Evolutionary conservation across 768 basidiomycete species (phyloP).

Genomic region (Candolleomyces eurysporus): DNA sequence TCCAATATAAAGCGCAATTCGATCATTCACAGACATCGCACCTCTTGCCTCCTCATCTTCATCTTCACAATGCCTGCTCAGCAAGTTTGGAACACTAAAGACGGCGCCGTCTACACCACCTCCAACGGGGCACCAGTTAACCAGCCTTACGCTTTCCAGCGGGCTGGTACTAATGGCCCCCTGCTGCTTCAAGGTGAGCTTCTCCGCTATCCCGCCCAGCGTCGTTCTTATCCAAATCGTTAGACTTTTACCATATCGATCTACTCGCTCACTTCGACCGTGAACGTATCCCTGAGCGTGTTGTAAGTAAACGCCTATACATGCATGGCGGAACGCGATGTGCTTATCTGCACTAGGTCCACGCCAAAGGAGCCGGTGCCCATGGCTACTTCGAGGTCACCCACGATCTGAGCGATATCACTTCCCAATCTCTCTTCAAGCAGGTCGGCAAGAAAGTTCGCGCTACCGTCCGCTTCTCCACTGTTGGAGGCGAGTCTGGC

Average conservation of each 20-base stretch:
- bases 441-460: slow-evolving; percentile 67
- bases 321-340: background rate
- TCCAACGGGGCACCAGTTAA: slow-evolving; percentile 77
- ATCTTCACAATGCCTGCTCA: slow-evolving; percentile 57
- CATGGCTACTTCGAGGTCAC: slow-evolving; percentile 94
- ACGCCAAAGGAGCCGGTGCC: slow-evolving; percentile 90
- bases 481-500: slow-evolving; percentile 86
- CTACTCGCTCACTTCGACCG: slow-evolving; percentile 90
- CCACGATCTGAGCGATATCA: slow-evolving; percentile 79
- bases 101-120: slow-evolving; percentile 75
- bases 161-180: slow-evolving; percentile 74
- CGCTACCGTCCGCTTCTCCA: slow-evolving; percentile 86
- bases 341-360: slow-evolving; percentile 54
- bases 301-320: slow-evolving; percentile 44
- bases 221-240: slow-evolving; percentile 11
- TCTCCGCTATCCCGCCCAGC: background rate
- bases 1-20: background rate
- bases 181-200: slow-evolving; percentile 79
- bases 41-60: slow-evolving; percentile 14
- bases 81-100: slow-evolving; percentile 51
- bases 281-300: slow-evolving; percentile 95
- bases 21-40: background rate
- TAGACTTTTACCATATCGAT: slow-evolving; percentile 89
- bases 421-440: slow-evolving; percentile 66
- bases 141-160: slow-evolving; percentile 78